phyloP scores from a whole-genome alignment of 768 basidiomycete species.

The Suillus fuscotomentosus region DNA sequence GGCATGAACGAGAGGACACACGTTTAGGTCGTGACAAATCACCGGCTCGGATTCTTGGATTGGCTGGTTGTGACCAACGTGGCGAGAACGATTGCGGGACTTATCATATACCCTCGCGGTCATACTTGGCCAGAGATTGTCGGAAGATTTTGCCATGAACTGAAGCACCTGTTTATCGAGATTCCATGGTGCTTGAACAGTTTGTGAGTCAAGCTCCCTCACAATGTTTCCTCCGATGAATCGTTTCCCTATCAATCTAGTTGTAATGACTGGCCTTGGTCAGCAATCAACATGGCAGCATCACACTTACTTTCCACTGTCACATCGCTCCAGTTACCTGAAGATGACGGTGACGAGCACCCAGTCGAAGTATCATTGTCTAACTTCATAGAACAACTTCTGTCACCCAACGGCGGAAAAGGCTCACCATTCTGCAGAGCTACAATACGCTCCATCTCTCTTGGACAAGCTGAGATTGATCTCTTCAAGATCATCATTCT shows the following conservation, averaged over 20 bases:
- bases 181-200: not conserved
- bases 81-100: not conserved
- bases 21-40: not conserved
- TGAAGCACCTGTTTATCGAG: not conserved
- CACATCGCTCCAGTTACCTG: not conserved
- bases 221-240: not conserved
- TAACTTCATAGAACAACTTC: slow-evolving; percentile 1
- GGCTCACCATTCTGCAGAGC: not conserved
- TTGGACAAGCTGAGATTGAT: not conserved
- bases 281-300: not conserved
- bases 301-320: not conserved
- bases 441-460: not conserved
- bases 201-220: not conserved
- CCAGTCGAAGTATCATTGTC: not conserved
- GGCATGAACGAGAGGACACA: not conserved
- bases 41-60: not conserved
- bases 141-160: not conserved
- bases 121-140: not conserved
- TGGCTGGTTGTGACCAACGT: not conserved
- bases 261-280: not conserved
- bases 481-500: not conserved
- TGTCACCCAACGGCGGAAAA: not conserved
- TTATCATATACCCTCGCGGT: not conserved
- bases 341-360: not conserved
- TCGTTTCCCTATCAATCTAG: not conserved